phyloP scores from a whole-genome alignment of 257 asterid genomes.

The Solanum raphanifolium region DNA sequence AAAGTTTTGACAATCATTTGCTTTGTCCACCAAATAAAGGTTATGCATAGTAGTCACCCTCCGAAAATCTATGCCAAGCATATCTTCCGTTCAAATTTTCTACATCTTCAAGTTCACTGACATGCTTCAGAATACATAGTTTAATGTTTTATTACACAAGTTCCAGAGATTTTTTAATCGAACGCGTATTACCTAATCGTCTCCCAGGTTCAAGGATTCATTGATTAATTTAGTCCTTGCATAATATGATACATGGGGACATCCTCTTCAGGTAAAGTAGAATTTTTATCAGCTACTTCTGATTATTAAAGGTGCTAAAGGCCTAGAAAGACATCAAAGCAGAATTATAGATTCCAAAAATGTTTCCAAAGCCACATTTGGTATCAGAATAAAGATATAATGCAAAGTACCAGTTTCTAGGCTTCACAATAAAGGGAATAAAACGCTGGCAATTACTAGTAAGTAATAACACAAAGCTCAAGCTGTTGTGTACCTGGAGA shows the following conservation, averaged over 20 bases:
- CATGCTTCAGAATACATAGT: background rate
- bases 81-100: background rate
- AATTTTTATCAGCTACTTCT: background rate
- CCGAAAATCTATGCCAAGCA: background rate
- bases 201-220: background rate
- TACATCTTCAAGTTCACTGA: background rate
- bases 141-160: background rate
- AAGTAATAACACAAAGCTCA: background rate
- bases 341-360: background rate
- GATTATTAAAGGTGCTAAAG: background rate
- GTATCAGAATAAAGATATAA: background rate
- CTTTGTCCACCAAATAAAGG: background rate
- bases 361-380: background rate
- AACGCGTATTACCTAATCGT: background rate
- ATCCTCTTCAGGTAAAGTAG: background rate
- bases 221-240: background rate
- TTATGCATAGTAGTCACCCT: background rate
- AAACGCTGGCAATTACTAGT: background rate
- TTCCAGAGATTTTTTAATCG: background rate
- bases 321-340: background rate
- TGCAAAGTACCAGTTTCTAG: background rate
- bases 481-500: background rate
- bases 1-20: background rate
- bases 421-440: background rate
- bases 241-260: background rate